Base-by-base conservation (phyloP, 2,329 filamentous ascomycete genomes). In the Thermoascus crustaceus region DNA sequence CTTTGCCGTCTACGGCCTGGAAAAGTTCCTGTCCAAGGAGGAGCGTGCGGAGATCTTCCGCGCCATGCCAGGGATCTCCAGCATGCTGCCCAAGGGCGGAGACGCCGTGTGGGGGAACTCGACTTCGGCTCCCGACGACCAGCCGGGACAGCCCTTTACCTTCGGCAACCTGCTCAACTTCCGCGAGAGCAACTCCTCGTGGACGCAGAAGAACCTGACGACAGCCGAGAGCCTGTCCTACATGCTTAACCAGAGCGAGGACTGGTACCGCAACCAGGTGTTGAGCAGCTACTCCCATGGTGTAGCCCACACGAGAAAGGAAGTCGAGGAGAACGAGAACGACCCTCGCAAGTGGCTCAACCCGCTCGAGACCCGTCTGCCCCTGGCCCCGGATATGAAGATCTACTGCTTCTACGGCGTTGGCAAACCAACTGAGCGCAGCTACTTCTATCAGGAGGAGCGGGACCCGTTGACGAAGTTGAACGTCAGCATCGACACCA, bases 371-470 rank as follows among this genome's bases (percentile, higher is more conserved):
- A 84, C 85, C 0, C 76, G 89, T 2, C 70, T 96, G 0, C 91
- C 91, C 0, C 71, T 86, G 13, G 89, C 91, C 1, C 89, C 91
- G 0, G 85, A 78, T 52, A 68, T 98, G 53, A 95, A 94, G 58
- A 85, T 98, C 8, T 96, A 88, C 64, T 96, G 91, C 64, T 96
- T 98, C 67, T 96, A 98, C 56, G 91, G 72, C 47, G 78, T 94
- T 3, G 89, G 89, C 24, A 98, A 96, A 58, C 82, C 85, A 3
- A 96, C 89, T 0, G 89, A 98, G 61, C 77, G 89, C 37, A 80
- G 80, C 10, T 98, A 96, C 58, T 98, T 84, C 58, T 98, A 98
- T 63, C 80, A 82, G 20, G 68, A 77, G 26, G 84, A 89, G 30
- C 66, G 69, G 7, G 77, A 85, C 6, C 63, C 73, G 0, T 50